Evolutionary conservation across 2,329 filamentous ascomycete species (phyloP).

Genomic region (Monilinia fructigena): DNA sequence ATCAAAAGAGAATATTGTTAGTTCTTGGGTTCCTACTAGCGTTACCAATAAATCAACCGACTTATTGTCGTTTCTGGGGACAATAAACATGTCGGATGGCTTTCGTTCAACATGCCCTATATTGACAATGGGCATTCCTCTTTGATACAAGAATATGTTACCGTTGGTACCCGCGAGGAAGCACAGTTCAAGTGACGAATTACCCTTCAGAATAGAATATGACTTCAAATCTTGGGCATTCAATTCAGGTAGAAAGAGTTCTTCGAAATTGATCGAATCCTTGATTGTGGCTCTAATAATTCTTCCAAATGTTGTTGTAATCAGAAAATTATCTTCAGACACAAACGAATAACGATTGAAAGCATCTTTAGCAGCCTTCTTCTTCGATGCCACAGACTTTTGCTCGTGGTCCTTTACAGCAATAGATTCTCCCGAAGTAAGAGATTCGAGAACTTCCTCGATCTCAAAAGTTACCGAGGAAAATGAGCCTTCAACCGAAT

Average conservation of each 20-base stretch:
- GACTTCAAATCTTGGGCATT: conserved; percentile 44
- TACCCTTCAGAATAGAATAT: conserved; percentile 48
- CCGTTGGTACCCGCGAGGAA: conserved; percentile 50
- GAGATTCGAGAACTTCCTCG: conserved; percentile 22
- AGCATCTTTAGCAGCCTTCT: conserved; percentile 44
- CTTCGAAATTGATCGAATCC: conserved; percentile 31
- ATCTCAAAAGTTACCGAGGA: conserved; percentile 21
- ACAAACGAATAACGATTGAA: conserved; percentile 66
- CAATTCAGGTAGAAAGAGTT: conserved; percentile 36
- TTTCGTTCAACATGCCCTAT: conserved; percentile 34
- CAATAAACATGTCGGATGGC: conserved; percentile 40
- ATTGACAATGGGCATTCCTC: conserved; percentile 23
- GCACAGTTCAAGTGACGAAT: conserved; percentile 42
- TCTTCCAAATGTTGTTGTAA: conserved; percentile 60
- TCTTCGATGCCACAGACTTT: conserved; percentile 27
- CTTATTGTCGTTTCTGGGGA: not conserved
- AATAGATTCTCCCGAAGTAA: not conserved
- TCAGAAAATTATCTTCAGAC: conserved; percentile 51
- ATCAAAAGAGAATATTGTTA: conserved; percentile 17
- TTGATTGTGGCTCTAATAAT: conserved; percentile 49
- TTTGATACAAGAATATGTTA: conserved; percentile 34
- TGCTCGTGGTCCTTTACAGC: not conserved
- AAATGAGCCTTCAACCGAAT: not conserved
- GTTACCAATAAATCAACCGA: conserved; percentile 8
- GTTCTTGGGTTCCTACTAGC: conserved; percentile 1